Percentiles rank a stretch among this genome's conserved stretches.
Conservation (phyloP, 2,329 filamentous ascomycete species). For the Nakataea oryzae region DNA sequence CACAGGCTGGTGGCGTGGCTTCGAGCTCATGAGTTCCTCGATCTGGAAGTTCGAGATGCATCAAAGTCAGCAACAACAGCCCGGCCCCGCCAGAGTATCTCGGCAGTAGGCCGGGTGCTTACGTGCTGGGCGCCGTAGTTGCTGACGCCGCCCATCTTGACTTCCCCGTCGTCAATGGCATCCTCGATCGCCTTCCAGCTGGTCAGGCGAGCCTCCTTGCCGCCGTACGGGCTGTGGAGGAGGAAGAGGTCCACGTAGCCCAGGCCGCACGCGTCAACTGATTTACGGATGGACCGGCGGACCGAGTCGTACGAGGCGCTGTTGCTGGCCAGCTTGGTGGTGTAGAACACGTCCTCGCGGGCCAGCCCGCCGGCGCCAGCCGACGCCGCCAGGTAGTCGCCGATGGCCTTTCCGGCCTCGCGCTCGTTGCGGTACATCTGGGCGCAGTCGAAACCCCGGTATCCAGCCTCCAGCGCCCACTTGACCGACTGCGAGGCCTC, state of each 20-base stretch:
- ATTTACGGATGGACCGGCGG: constrained; percentile 53
- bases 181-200: constrained; percentile 73
- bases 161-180: constrained; percentile 60
- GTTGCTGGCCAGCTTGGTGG: constrained; percentile 64
- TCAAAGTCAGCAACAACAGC: background rate
- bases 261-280: constrained; percentile 53
- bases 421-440: constrained; percentile 59
- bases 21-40: constrained; percentile 55
- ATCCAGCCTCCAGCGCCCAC: constrained; percentile 43
- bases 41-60: constrained; percentile 30
- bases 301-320: constrained; percentile 55
- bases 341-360: constrained; percentile 67
- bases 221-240: constrained; percentile 70
- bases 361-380: background rate
- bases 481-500: constrained; percentile 49
- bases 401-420: constrained; percentile 57
- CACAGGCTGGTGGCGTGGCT: constrained; percentile 51
- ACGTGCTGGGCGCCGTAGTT: constrained; percentile 71
- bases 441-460: constrained; percentile 40
- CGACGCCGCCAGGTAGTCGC: constrained; percentile 16
- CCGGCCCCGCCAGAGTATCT: background rate
- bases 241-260: constrained; percentile 74
- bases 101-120: constrained; percentile 20
- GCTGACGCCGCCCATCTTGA: constrained; percentile 62
- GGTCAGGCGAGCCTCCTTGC: constrained; percentile 53